Base-by-base conservation (phyloP, 2,329 filamentous ascomycete species). In the Zymoseptoria passerinii region DNA sequence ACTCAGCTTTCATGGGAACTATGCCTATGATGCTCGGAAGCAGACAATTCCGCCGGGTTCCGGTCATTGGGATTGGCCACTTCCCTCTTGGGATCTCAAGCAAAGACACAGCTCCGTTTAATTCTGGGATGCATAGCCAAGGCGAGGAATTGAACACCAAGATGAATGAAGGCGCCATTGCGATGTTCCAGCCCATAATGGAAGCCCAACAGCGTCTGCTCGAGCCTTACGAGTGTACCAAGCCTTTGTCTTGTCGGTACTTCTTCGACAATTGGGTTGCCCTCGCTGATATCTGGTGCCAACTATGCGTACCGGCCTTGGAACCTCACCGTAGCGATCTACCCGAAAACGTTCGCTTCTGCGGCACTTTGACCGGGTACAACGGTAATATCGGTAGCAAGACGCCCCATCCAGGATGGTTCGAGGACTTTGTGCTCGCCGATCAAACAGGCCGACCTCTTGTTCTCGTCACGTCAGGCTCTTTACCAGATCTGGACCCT, bases 401-500 rank as follows among this genome's bases (percentile, higher is more conserved):
- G 35, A 52, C 65, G 0, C 64, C 66, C 44, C 70, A 72, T 44
- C 80, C 80, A 0, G 28, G 64, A 6, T 82, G 77, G 76, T 82
- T 77, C 77, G 54, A 69, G 2, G 74, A 76, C 4, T 69, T 82
- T 16, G 64, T 71, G 8, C 56, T 64, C 16, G 73, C 75, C 50
- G 67, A 72, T 19, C 76, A 75, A 57, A 74, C 73, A 54, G 28
- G 50, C 52, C 71, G 71, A 55, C 71, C 71, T 19, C 67, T 82
- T 23, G 67, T 82, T 4, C 70, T 75, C 19, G 77, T 81, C 5
- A 72, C 74, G 1, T 79, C 81, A 62, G 79, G 80, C 4, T 82
- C 79, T 2, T 63, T 78, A 2, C 59, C 55, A 20, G 73, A 71
- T 8, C 62, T 64, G 19, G 66, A 76, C 19, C 75, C 74, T 57